Percentiles rank a stretch among this genome's conserved stretches.
These are phyloP conservation scores for Elongisporangium prolatum DNA, from an alignment of 352 stramenopile species.

Conservation along the genomic window DNA sequence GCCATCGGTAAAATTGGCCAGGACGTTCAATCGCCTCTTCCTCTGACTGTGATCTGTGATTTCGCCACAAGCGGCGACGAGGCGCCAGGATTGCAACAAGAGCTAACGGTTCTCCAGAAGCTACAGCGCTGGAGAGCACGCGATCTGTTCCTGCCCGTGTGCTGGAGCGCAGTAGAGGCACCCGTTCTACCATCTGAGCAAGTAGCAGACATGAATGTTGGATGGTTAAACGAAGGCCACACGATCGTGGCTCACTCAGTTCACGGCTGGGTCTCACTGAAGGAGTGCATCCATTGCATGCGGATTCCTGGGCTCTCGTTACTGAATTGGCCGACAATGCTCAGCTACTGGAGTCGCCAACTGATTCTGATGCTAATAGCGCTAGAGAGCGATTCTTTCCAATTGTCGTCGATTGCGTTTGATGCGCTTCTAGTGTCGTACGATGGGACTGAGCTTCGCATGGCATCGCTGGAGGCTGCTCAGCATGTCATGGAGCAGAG, in stretches of 20 bases:
- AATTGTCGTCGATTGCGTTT: conserved; percentile 9
- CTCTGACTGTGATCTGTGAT: conserved; percentile 15
- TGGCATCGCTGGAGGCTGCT: conserved; percentile 15
- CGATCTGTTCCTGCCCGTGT: conserved; percentile 18
- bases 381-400: conserved; percentile 24
- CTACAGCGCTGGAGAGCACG: conserved; percentile 13
- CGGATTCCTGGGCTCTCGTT: conserved; percentile 7
- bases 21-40: not conserved
- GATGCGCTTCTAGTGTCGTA: conserved; percentile 26
- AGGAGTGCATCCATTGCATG: conserved; percentile 17
- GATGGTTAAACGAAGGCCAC: conserved; percentile 5
- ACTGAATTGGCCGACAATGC: conserved; percentile 16
- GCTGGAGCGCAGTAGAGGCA: conserved; percentile 4
- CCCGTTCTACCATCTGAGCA: conserved; percentile 14
- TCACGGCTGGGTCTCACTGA: conserved; percentile 18
- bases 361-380: conserved; percentile 23
- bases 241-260: conserved; percentile 27
- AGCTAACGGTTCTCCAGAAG: conserved; percentile 19
- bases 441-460: conserved; percentile 17
- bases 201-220: not conserved
- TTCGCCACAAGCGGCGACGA: conserved; percentile 4
- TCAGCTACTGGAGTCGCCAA: conserved; percentile 29
- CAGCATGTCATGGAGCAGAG: not conserved
- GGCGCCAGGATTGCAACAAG: conserved; percentile 12
- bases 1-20: conserved; percentile 8